These are phyloP conservation scores for Candida maesae DNA, from an alignment of 805 yeast species.

Conservation along the genomic window DNA sequence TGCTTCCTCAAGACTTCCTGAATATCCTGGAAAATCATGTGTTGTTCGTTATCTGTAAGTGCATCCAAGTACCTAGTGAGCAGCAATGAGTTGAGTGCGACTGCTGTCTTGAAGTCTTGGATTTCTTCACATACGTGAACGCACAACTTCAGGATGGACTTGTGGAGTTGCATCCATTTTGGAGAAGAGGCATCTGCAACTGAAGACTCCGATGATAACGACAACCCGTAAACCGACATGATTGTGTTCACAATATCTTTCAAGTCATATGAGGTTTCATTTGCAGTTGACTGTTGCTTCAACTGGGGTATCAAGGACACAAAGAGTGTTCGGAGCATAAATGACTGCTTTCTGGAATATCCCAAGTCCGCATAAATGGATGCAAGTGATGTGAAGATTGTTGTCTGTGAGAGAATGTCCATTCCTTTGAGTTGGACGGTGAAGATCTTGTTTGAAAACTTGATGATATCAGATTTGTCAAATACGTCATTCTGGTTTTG, in stretches of 20 bases:
- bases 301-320: slow-evolving; percentile 44
- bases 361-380: slow-evolving; percentile 58
- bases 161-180: slow-evolving; percentile 57
- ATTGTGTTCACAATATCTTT: slow-evolving; percentile 45
- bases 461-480: slow-evolving; percentile 42
- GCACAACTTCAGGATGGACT: slow-evolving; percentile 49
- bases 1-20: slow-evolving; percentile 24
- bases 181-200: slow-evolving; percentile 27
- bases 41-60: slow-evolving; percentile 57
- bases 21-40: slow-evolving; percentile 33
- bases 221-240: slow-evolving; percentile 52
- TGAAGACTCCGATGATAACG: slow-evolving; percentile 33
- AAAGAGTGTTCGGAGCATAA: slow-evolving; percentile 64
- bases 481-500: slow-evolving; percentile 16
- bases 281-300: not conserved
- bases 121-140: slow-evolving; percentile 50
- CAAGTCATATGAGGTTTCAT: slow-evolving; percentile 27
- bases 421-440: slow-evolving; percentile 42
- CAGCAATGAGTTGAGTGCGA: slow-evolving; percentile 48
- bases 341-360: slow-evolving; percentile 62
- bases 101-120: slow-evolving; percentile 40
- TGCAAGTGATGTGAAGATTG: slow-evolving; percentile 64
- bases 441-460: slow-evolving; percentile 44
- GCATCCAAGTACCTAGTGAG: slow-evolving; percentile 53
- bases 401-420: slow-evolving; percentile 50